Base-by-base conservation (phyloP, 371 early-diverging fungal genomes). In the Actinomortierella wolfii region DNA sequence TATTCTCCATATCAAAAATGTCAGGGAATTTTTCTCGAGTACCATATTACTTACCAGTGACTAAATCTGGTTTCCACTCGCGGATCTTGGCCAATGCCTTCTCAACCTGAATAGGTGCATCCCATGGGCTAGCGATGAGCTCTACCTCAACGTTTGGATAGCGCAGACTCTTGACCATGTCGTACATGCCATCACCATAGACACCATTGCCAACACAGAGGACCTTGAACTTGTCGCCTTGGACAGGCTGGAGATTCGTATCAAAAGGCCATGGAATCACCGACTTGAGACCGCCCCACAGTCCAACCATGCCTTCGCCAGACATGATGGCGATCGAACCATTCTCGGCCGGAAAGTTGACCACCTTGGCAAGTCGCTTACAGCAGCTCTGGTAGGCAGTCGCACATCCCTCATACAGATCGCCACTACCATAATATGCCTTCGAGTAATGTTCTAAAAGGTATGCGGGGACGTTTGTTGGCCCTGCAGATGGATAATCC, bases 21-120 rank as follows among this genome's bases (percentile, higher is more conserved):
- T 43, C n/a, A n/a, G n/a, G n/a, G n/a, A n/a, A n/a, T n/a, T n/a
- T n/a, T n/a, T n/a, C n/a, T n/a, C n/a, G n/a, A n/a, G n/a, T n/a
- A n/a, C n/a, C n/a, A n/a, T n/a, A n/a, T n/a, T n/a, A n/a, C n/a
- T 51, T 61, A 71, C 73, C 65, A 4, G 73, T 71, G 25, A 71
- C 62, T 28, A 71, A 66, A 25, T 71, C 66, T 3, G 73, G 73
- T 24, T 62, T 58, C 73, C 73, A 71, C 11, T 62, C 61, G 1
- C 56, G 43, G 46, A 71, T 66, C 14, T 9, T 46, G n/a, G 42
- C 9, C 17, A 66, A 26, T 11, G 63, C 58, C 39, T 25, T 48
- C 1, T 44, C 63, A 2, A 62, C 51, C 48, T 71, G 53, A 17
- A 71, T 52, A 0, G 67, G 62, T 25, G 39, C 49, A 24, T 71